Percentiles rank a stretch among this genome's conserved stretches.
Conservation (phyloP, 2,329 filamentous ascomycete species). For the Arthrobotrys sinensis region DNA sequence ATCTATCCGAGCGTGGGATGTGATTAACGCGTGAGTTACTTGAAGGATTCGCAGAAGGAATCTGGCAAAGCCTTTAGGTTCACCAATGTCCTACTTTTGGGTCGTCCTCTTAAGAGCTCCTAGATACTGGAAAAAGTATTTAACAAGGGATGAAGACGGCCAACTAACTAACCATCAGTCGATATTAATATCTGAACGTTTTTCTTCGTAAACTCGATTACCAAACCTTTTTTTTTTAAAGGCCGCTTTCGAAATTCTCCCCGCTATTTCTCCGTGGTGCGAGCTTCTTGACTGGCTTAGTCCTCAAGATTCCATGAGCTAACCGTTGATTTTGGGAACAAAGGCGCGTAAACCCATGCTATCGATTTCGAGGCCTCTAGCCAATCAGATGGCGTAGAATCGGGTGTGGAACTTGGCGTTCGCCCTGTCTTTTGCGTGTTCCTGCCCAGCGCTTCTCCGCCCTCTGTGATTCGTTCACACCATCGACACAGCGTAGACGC, state of each 20-base stretch:
- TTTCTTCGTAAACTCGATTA: too few relatives aligned
- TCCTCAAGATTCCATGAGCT: background rate
- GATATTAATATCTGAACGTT: too few relatives aligned
- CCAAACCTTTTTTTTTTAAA: too few relatives aligned
- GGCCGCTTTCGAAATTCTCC: too few relatives aligned
- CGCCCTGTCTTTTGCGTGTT: slow-evolving; percentile 42
- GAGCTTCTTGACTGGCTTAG: background rate
- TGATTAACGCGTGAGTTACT: slow-evolving; percentile 19
- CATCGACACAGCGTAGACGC: slow-evolving; percentile 3
- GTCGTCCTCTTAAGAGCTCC: too few relatives aligned
- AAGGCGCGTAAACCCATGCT: slow-evolving; percentile 50
- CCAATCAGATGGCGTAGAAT: slow-evolving; percentile 22
- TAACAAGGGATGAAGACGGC: too few relatives aligned
- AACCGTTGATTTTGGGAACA: slow-evolving; percentile 5
- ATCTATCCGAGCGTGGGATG: slow-evolving; percentile 15
- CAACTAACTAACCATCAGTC: too few relatives aligned
- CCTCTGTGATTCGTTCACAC: slow-evolving; percentile 36
- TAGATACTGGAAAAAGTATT: too few relatives aligned
- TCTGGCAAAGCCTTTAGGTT: background rate
- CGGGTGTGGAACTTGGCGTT: slow-evolving; percentile 13
- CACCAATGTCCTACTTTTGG: too few relatives aligned
- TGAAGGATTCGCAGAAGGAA: background rate
- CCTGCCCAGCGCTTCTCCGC: slow-evolving; percentile 44
- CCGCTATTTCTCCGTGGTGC: too few relatives aligned
- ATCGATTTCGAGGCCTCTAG: background rate